Percentiles rank a stretch among this genome's conserved stretches.
phyloP scores from a whole-genome alignment of 2,329 filamentous ascomycete genomes.

The Diplodia seriata region DNA sequence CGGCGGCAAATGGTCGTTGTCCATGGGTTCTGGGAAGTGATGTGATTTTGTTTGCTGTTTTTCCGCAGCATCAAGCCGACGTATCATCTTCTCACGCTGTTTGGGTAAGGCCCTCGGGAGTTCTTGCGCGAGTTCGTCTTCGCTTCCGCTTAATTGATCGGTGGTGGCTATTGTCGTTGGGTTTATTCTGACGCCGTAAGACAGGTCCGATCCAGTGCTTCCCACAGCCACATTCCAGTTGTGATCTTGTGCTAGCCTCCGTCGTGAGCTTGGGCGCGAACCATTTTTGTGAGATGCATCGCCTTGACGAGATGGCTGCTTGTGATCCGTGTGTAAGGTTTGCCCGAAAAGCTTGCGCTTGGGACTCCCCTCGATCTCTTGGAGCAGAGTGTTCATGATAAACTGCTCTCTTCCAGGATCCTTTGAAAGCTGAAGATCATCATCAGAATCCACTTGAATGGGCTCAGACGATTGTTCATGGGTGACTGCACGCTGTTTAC shows the following conservation, averaged over 20 bases:
- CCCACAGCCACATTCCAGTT: neutral
- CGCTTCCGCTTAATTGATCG: neutral
- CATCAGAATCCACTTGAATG: conserved; percentile 3
- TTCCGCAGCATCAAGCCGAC: neutral
- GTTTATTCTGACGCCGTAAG: neutral
- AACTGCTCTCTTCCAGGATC: neutral
- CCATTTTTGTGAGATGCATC: neutral
- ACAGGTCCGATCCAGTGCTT: neutral
- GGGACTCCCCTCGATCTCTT: neutral
- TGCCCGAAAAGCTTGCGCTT: neutral
- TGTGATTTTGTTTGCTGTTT: neutral
- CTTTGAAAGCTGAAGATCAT: neutral
- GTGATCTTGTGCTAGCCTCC: neutral
- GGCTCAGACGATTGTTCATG: neutral
- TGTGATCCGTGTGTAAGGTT: too few species aligned
- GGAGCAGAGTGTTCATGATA: neutral
- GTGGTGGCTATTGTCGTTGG: neutral
- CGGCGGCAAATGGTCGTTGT: neutral
- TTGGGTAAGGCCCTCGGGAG: neutral
- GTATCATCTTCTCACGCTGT: conserved; percentile 5
- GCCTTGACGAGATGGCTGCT: too few species aligned
- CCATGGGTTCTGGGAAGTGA: neutral
- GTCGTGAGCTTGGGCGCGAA: neutral
- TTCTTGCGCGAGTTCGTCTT: neutral
- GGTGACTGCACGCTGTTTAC: neutral